Percentiles rank a stretch among this genome's conserved stretches.
Evolutionary conservation across 2,329 filamentous ascomycete genomes (phyloP).

Genomic region (Xylariaceae sp.): DNA sequence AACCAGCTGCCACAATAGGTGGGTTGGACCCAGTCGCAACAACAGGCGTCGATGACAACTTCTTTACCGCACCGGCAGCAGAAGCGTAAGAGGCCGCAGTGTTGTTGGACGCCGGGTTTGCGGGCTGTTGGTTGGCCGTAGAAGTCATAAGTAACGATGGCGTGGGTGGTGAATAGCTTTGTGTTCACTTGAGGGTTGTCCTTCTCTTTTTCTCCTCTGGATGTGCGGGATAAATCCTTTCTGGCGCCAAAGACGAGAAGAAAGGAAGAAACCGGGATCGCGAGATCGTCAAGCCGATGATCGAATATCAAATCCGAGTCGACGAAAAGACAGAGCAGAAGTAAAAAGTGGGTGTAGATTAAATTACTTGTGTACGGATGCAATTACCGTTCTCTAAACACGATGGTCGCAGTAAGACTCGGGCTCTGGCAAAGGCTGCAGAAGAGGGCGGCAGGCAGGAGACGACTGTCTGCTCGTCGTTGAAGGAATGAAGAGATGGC

Average conservation of each 20-base stretch:
- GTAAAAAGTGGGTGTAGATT: conserved; percentile 29
- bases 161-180: conserved; percentile 28
- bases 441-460: conserved; percentile 23
- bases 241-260: conserved; percentile 22
- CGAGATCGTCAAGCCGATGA: conserved; percentile 20
- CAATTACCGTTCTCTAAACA: conserved; percentile 17
- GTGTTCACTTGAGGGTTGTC: conserved; percentile 4
- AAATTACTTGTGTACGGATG: conserved; percentile 26
- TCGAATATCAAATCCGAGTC: conserved; percentile 42
- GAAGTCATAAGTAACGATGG: conserved; percentile 63
- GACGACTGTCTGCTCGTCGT: conserved; percentile 30
- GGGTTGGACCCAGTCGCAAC: conserved; percentile 64
- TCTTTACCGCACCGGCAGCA: conserved; percentile 68
- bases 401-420: conserved; percentile 12
- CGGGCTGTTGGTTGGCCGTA: conserved; percentile 60
- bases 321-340: conserved; percentile 26
- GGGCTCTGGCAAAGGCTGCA: conserved; percentile 18
- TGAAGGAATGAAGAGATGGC: conserved; percentile 28
- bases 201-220: conserved; percentile 26
- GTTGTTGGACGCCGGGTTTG: conserved; percentile 62
- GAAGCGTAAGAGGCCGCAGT: conserved; percentile 70
- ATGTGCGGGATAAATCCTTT: conserved; percentile 27
- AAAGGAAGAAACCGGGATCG: conserved; percentile 30
- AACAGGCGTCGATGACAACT: conserved; percentile 65
- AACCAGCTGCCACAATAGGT: conserved; percentile 61